These are phyloP conservation scores for Salix arbutifolia DNA, from an alignment of 345 rosid species.

Conservation along the genomic window DNA sequence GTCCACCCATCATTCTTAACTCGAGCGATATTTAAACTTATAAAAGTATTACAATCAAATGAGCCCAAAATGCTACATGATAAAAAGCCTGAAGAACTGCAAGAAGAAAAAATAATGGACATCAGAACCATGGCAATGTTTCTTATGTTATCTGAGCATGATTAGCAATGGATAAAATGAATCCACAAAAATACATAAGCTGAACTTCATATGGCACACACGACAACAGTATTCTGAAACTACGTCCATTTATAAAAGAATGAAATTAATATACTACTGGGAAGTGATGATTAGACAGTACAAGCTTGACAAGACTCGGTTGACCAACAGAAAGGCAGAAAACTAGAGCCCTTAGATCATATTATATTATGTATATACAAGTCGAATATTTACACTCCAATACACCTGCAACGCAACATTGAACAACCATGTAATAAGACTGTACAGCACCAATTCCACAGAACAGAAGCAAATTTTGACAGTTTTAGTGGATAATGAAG, in stretches of 20 bases:
- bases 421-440: neutral
- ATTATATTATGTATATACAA: neutral
- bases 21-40: neutral
- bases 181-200: neutral
- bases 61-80: neutral
- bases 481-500: neutral
- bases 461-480: neutral
- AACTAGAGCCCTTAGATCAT: neutral
- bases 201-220: neutral
- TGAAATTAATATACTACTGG: neutral
- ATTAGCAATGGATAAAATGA: neutral
- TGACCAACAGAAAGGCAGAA: neutral
- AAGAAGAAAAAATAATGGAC: neutral
- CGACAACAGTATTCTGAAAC: neutral
- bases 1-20: neutral
- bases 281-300: neutral
- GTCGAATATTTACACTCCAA: neutral
- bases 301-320: neutral
- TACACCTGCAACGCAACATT: neutral
- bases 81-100: neutral
- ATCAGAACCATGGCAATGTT: neutral
- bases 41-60: neutral
- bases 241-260: neutral
- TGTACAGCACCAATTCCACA: rapidly evolving
- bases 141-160: neutral